Evolutionary conservation across 148 eudicot genomes (phyloP).

Genomic region (Cornus controversa): DNA sequence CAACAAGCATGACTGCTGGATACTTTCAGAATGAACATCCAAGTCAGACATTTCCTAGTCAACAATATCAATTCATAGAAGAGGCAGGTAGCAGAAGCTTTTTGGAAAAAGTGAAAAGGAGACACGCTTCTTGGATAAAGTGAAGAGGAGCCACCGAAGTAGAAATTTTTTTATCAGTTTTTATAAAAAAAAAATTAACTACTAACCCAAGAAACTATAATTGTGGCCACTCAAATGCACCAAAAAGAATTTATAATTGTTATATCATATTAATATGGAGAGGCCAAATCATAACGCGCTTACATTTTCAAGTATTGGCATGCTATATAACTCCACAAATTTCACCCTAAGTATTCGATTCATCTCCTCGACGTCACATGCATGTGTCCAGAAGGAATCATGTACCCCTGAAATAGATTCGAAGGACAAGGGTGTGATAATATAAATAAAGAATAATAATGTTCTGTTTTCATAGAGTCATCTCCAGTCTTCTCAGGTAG

Average conservation of each 20-base stretch:
- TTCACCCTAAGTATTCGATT: slow-evolving; percentile 76
- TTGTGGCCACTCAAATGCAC: not conserved
- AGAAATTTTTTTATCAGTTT: not conserved
- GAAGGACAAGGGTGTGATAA: not conserved
- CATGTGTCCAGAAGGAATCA: slow-evolving; percentile 98
- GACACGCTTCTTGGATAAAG: not conserved
- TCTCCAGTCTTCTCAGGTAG: not conserved
- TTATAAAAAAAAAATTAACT: not conserved
- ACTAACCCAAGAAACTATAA: not conserved
- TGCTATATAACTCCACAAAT: slow-evolving; percentile 76
- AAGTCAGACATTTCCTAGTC: not conserved
- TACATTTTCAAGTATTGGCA: slow-evolving; percentile 76
- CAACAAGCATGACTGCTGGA: not conserved
- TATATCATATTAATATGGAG: not conserved
- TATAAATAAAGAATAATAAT: too few species aligned
- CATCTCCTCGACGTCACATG: slow-evolving; percentile 82
- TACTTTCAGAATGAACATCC: not conserved
- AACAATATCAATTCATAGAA: not conserved
- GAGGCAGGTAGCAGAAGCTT: not conserved
- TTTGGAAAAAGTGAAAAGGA: too few species aligned
- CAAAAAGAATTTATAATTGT: not conserved
- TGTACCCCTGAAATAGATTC: slow-evolving; percentile 68
- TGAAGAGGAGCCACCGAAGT: not conserved
- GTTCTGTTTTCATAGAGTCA: not conserved
- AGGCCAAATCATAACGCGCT: slow-evolving; percentile 18